Percentiles rank a stretch among this genome's conserved stretches.
Conservation (phyloP, 352 stramenopile genomes). For the Phytophthora idaei region DNA sequence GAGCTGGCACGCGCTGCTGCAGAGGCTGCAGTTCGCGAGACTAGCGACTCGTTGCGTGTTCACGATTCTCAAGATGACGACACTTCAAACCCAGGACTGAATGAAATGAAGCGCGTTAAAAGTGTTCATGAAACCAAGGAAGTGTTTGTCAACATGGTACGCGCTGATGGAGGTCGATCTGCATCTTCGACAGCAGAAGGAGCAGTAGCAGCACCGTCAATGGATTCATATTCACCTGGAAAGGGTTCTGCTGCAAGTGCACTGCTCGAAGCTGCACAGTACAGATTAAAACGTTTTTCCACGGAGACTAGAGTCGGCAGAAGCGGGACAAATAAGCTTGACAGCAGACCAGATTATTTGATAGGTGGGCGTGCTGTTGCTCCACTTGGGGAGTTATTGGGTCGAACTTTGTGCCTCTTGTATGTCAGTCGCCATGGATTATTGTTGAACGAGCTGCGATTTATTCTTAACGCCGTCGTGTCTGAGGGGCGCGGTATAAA, state of each 20-base stretch:
- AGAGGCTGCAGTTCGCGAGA: conserved; percentile 17
- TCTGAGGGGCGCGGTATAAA: conserved; percentile 42
- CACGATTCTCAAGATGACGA: conserved; percentile 12
- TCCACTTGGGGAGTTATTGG: conserved; percentile 73
- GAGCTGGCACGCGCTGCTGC: conserved; percentile 17
- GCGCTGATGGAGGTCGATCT: conserved; percentile 11
- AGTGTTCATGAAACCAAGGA: conserved; percentile 67
- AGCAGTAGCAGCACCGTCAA: not conserved
- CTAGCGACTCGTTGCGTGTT: conserved; percentile 5
- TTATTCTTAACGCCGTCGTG: conserved; percentile 70
- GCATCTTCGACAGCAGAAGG: conserved; percentile 6
- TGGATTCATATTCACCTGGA: conserved; percentile 13
- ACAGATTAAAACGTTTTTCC: conserved; percentile 30
- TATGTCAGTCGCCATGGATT: conserved; percentile 91
- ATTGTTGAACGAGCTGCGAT: conserved; percentile 85
- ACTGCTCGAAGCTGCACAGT: conserved; percentile 7
- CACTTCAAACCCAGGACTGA: not conserved
- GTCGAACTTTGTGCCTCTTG: conserved; percentile 81
- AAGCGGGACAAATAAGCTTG: conserved; percentile 19
- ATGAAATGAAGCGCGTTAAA: conserved; percentile 32
- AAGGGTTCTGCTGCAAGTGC: conserved; percentile 7
- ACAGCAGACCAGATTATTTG: conserved; percentile 55
- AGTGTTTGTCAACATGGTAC: conserved; percentile 49
- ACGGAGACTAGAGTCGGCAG: conserved; percentile 18
- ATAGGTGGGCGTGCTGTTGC: conserved; percentile 57